Evolutionary conservation across 148 eudicot genomes (phyloP), one percentile per base, ranked within the genome.

Genomic region (Nyssa sinensis): DNA sequence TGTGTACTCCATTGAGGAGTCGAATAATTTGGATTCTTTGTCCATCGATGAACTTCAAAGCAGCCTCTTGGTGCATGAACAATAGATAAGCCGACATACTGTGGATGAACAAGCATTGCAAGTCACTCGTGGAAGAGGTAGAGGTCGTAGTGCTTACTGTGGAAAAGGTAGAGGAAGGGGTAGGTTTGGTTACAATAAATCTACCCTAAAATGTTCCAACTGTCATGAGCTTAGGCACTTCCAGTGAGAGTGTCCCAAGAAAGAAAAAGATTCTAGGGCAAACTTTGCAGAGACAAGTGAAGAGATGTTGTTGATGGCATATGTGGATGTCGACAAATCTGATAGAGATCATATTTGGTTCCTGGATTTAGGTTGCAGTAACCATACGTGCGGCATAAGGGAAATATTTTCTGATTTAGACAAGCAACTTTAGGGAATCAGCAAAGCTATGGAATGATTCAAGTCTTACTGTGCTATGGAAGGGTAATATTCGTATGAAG

Each of bases 151-250:
- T 8, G 7, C n/a, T n/a, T n/a, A n/a, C n/a, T n/a, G n/a, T n/a
- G n/a, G 29, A 16, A 14, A 44, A 21, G 62, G 41, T 8, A 55
- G 73, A 55, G 64, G 64, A 13, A 21, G 74, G 32, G 34, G 17
- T n/a, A 31, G 74, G 21, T 25, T 30, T 2, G 1, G 62, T 4
- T 23, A 0, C 57, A 16, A 70, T 27, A 70, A 70, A 9, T 17
- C 63, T 4, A 70, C n/a, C 9, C 12, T 70, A 1, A 44, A 70
- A 21, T 70, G n/a, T n/a, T n/a, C n/a, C n/a, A n/a, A n/a, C n/a
- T n/a, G n/a, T n/a, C n/a, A n/a, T n/a, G n/a, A n/a, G 53, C 32
- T 71, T 60, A 66, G 75, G 10, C 66, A 71, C 24, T 71, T 57
- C 60, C 53, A 34, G 17, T 71, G 23, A 34, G 70, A 66, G 27